Base-by-base conservation (phyloP, 192 early-diverging fungal genomes). In the Coemansia sp. region DNA sequence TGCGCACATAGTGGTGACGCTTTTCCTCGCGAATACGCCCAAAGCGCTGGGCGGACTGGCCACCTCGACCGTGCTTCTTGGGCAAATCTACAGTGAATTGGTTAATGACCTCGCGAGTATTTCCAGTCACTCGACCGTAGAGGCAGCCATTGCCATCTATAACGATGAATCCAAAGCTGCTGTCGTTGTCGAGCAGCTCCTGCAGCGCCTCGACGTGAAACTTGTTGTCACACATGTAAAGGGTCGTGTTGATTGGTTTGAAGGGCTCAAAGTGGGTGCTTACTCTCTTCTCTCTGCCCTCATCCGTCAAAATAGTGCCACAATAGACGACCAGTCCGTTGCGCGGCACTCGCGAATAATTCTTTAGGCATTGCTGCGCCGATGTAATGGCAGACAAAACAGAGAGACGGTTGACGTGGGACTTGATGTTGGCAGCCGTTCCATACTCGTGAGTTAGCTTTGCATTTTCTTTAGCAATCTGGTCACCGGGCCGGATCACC, bases 61-160 rank as follows among this genome's bases (percentile, higher is more conserved):
- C 97, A 88, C 97, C 97, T 84, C 95, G 93, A 58, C 95, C 95
- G 89, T 98, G 95, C 91, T 98, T 97, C 86, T 98, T 98, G 71
- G 97, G 97, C 79, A 98, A 71, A 75, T 97, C 95, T 45, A 97
- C 97, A 19, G 88, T 78, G 59, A 98, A 86, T 77, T 94, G 94
- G 87, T 94, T 93, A 53, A 97, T 81, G 32, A 97, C 85, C 59
- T 94, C 91, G 60, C 97, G 91, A 12, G 89, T 95, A 82, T 93
- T 97, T 54, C 97, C 97, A 69, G 89, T 86, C 19, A 98, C 84
- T 11, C 89, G 90, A 31, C 97, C 97, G 73, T 95, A 98, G 14
- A 98, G 83, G 10, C 92, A 85, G 47, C 97, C 97, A 80, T 96
- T 96, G 88, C 97, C 95, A 81, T 98, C 97, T 90, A 98, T 96